A percentile compares a stretch with the other conserved stretches of the same genome.
Conservation (phyloP, 2,329 filamentous ascomycete species). For the Colletotrichum gigasporum region DNA sequence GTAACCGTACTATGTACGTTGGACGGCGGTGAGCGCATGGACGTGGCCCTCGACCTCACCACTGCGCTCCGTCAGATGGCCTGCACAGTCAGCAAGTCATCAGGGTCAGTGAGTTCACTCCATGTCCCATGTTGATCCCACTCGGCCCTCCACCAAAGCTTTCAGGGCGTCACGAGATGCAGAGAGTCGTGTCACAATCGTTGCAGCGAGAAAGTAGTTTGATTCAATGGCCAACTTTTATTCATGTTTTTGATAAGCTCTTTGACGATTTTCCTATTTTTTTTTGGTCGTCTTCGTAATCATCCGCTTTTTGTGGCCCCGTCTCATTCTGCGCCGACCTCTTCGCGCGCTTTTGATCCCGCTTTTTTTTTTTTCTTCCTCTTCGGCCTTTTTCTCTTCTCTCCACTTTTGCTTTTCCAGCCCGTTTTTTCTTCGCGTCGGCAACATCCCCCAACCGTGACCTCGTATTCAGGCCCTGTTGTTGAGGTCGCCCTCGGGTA, state of each 20-base stretch:
- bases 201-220: background rate
- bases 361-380: slow-evolving; percentile 27
- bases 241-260: slow-evolving; percentile 29
- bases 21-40: slow-evolving; percentile 25
- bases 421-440: background rate
- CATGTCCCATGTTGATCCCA: background rate
- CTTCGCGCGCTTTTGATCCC: background rate
- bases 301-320: slow-evolving; percentile 8
- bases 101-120: background rate
- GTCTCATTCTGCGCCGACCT: background rate
- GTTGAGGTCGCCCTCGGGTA: slow-evolving; percentile 31
- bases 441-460: slow-evolving; percentile 21
- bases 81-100: slow-evolving; percentile 9
- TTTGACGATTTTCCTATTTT: slow-evolving; percentile 30
- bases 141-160: background rate
- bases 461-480: slow-evolving; percentile 11
- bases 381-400: slow-evolving; percentile 2
- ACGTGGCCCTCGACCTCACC: background rate
- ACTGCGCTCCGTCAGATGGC: slow-evolving; percentile 3
- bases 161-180: background rate
- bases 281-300: slow-evolving; percentile 13
- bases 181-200: background rate
- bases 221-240: slow-evolving; percentile 32
- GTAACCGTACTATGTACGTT: too few relatives aligned
- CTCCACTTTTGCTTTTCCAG: slow-evolving; percentile 28